Conservation (phyloP, 805 yeast genomes). For the Schizosaccharomyces lindneri region DNA sequence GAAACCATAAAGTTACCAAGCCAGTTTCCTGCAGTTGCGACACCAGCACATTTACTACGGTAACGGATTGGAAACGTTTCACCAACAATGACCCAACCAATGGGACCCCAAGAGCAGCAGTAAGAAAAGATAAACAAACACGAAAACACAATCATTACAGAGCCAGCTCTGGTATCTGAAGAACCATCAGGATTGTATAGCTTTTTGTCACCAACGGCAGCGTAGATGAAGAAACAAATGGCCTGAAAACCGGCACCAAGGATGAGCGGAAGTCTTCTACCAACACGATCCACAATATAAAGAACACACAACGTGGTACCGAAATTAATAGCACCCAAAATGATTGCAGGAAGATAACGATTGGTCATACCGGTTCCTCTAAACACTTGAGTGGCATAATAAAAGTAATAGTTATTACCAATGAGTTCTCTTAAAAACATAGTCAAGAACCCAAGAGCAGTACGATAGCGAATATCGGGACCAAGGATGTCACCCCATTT, state of each 20-base stretch:
- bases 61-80: slow-evolving; percentile 25
- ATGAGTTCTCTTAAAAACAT: slow-evolving; percentile 36
- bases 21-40: slow-evolving; percentile 21
- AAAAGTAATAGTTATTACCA: slow-evolving; percentile 45
- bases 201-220: slow-evolving; percentile 21
- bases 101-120: slow-evolving; percentile 36
- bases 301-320: slow-evolving; percentile 27
- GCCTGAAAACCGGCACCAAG: slow-evolving; percentile 25
- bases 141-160: slow-evolving; percentile 30
- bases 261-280: slow-evolving; percentile 24
- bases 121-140: slow-evolving; percentile 26
- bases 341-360: slow-evolving; percentile 23
- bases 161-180: slow-evolving; percentile 17
- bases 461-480: slow-evolving; percentile 13
- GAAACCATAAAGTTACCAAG: slow-evolving; percentile 29
- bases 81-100: slow-evolving; percentile 22
- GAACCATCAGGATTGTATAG: slow-evolving; percentile 14
- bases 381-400: slow-evolving; percentile 36
- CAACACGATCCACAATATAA: slow-evolving; percentile 25
- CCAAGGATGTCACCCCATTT: slow-evolving; percentile 28
- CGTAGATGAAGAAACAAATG: slow-evolving; percentile 27
- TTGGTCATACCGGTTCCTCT: slow-evolving; percentile 11
- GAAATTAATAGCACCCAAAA: slow-evolving; percentile 29
- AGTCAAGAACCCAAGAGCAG: slow-evolving; percentile 20
- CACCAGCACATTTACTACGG: slow-evolving; percentile 11